Evolutionary conservation across 495 filamentous ascomycete genomes (phyloP).

Genomic region (Aspergillus sclerotioniger): DNA sequence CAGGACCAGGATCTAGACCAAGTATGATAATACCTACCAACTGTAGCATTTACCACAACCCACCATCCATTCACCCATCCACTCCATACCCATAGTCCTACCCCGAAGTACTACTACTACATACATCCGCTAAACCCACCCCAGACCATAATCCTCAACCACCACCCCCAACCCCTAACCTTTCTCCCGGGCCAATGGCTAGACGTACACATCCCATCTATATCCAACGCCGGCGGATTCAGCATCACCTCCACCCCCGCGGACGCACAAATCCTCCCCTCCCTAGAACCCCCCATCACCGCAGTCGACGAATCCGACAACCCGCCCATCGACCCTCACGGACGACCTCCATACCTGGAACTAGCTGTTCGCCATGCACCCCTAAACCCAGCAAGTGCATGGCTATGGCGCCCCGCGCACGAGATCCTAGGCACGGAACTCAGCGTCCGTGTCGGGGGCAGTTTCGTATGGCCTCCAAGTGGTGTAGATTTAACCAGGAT

Average conservation of each 20-base stretch:
- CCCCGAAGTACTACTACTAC: too few relatives aligned
- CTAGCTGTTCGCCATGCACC: constrained; percentile 69
- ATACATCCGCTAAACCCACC: not conserved
- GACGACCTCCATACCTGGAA: constrained; percentile 57
- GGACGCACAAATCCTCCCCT: constrained; percentile 34
- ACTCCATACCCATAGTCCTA: too few relatives aligned
- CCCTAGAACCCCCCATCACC: constrained; percentile 17
- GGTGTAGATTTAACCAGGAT: constrained; percentile 38
- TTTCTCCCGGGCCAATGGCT: constrained; percentile 91
- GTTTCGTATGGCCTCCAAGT: constrained; percentile 72
- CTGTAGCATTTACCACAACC: constrained; percentile 6
- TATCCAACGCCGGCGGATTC: constrained; percentile 74
- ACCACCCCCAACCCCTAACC: constrained; percentile 35
- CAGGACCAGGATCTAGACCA: constrained; percentile 13
- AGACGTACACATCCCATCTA: constrained; percentile 69
- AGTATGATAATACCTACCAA: constrained; percentile 11
- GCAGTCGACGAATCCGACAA: constrained; percentile 20
- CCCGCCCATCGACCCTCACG: constrained; percentile 22
- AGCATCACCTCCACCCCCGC: constrained; percentile 78
- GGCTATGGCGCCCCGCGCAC: constrained; percentile 61
- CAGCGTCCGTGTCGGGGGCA: constrained; percentile 70
- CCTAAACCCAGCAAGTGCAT: constrained; percentile 67
- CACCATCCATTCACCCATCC: constrained; percentile 7
- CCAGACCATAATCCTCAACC: constrained; percentile 35
- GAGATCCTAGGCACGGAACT: constrained; percentile 58